Evolutionary conservation across 176 grass and related monocot genomes (phyloP).

Genomic region (Pharus latifolius): DNA sequence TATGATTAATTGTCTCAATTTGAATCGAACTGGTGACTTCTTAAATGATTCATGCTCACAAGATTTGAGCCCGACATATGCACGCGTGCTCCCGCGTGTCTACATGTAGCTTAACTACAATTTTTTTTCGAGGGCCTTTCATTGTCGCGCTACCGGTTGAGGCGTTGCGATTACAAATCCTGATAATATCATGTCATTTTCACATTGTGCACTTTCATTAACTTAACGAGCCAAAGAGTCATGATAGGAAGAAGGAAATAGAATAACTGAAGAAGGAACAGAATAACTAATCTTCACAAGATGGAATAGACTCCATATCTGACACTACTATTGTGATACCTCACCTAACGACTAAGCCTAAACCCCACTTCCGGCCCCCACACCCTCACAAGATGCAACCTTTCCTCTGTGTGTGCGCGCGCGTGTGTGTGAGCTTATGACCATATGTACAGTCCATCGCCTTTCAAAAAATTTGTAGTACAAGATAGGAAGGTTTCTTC

Average conservation of each 20-base stretch:
- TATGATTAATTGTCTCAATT: too few relatives aligned
- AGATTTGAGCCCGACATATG: neutral
- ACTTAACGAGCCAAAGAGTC: neutral
- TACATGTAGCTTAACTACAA: too few relatives aligned
- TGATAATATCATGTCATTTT: neutral
- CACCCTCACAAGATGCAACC: neutral
- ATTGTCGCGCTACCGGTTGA: conserved; percentile 10
- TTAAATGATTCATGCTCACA: too few relatives aligned
- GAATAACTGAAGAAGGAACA: neutral
- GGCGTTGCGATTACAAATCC: neutral
- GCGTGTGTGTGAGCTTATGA: neutral
- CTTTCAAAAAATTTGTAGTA: neutral
- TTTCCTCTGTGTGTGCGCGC: neutral
- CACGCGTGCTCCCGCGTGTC: conserved; percentile 3
- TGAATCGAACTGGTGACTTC: too few relatives aligned
- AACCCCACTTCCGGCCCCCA: neutral
- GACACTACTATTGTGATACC: conserved; percentile 6
- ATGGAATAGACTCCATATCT: conserved; percentile 27
- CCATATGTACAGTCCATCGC: neutral
- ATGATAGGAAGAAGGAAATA: neutral
- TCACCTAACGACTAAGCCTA: conserved; percentile 26
- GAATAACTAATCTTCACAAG: neutral
- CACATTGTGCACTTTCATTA: neutral
- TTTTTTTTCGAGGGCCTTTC: neutral
- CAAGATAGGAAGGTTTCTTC: too few relatives aligned